Conservation (phyloP, 73 alveolate species). For the Paramecium octaurelia region DNA sequence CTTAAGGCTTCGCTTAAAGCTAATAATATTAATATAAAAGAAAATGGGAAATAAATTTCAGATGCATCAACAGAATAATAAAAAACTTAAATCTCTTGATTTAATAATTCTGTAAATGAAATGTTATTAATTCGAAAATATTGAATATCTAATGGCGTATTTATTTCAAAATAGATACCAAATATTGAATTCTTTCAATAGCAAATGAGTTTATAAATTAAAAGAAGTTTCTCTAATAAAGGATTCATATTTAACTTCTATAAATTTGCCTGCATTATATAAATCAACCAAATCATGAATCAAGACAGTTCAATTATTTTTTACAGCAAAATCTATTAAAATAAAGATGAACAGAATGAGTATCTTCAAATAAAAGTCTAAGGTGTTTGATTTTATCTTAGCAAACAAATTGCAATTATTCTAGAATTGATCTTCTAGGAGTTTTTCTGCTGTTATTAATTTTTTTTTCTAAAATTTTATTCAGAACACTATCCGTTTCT, state of each 20-base stretch:
- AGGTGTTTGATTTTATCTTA: not conserved
- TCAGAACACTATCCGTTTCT: slow-evolving; percentile 50
- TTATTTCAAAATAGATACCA: not conserved
- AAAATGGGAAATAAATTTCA: not conserved
- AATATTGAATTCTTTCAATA: not conserved
- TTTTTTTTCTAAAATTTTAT: not conserved
- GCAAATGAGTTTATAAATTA: not conserved
- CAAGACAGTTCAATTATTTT: not conserved
- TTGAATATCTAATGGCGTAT: not conserved
- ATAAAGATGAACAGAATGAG: not conserved
- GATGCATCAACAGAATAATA: not conserved
- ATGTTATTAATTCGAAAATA: not conserved
- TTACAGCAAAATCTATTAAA: not conserved
- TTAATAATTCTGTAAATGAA: not conserved
- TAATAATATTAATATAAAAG: not conserved
- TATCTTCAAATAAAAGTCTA: not conserved
- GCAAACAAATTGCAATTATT: not conserved
- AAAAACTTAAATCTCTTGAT: not conserved
- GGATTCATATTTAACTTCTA: not conserved
- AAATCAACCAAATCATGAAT: not conserved
- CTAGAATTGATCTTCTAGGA: not conserved
- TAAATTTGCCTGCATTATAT: not conserved
- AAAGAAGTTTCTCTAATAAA: not conserved
- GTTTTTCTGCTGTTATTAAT: not conserved
- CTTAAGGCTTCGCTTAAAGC: not conserved